Conservation (phyloP, 768 basidiomycete species). For the Phylloporus sp. region DNA sequence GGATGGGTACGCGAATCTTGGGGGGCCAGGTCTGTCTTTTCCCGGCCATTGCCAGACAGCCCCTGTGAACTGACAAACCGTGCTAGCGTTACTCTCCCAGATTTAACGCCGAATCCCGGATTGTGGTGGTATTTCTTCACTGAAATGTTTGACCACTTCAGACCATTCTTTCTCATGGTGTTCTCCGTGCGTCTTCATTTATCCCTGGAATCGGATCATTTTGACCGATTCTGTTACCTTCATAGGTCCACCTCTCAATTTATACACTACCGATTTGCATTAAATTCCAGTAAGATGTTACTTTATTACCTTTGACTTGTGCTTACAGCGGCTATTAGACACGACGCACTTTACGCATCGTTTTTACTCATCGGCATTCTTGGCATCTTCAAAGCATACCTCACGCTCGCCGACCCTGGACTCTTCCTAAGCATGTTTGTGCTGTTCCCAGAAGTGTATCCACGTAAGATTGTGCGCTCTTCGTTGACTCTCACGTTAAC, state of each 20-base stretch:
- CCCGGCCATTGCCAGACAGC: not conserved
- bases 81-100: constrained; percentile 72
- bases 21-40: constrained; percentile 65
- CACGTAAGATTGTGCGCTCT: constrained; percentile 53
- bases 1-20: constrained; percentile 76
- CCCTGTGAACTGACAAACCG: not conserved
- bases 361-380: constrained; percentile 75
- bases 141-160: constrained; percentile 98
- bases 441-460: constrained; percentile 80
- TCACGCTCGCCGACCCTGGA: constrained; percentile 84
- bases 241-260: constrained; percentile 75
- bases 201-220: not conserved
- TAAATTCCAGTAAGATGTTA: constrained; percentile 68
- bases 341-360: constrained; percentile 79
- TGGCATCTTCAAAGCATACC: constrained; percentile 87
- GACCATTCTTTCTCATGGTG: constrained; percentile 91
- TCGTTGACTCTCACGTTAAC: not conserved
- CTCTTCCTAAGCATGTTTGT: constrained; percentile 78
- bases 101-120: constrained; percentile 91
- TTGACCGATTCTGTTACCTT: not conserved
- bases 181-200: constrained; percentile 65
- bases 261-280: constrained; percentile 84
- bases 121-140: constrained; percentile 99
- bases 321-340: constrained; percentile 38
- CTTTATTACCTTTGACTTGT: not conserved